Conservation (phyloP, 1,284 basidiomycete species). For the Sanghuangporus sanghuang region DNA sequence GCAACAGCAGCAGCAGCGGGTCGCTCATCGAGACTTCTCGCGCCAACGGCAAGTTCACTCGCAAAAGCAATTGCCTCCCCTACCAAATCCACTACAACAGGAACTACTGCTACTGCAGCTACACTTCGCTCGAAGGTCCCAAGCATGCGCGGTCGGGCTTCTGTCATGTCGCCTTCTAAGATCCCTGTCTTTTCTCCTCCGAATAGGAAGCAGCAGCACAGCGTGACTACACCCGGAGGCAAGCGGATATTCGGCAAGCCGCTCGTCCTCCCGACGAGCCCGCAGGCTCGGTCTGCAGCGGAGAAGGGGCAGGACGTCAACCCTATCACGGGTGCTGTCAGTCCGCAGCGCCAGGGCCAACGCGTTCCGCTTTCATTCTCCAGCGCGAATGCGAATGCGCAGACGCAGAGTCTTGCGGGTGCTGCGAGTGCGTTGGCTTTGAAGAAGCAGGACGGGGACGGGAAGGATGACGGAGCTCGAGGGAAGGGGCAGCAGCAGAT, state of each 20-base stretch:
- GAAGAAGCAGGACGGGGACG: neutral
- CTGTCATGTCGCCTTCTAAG: slow-evolving; percentile 14
- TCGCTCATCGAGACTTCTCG: slow-evolving; percentile 52
- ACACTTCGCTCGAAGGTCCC: slow-evolving; percentile 23
- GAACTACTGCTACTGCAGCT: slow-evolving; percentile 19
- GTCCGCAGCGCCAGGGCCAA: neutral
- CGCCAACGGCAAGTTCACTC: slow-evolving; percentile 72
- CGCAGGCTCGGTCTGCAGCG: neutral
- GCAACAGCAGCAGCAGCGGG: slow-evolving; percentile 20
- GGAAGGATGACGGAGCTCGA: neutral
- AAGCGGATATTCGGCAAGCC: slow-evolving; percentile 14
- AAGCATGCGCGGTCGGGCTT: neutral
- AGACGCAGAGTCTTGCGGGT: neutral
- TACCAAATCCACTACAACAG: slow-evolving; percentile 6
- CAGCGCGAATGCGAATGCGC: neutral
- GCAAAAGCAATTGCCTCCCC: slow-evolving; percentile 44
- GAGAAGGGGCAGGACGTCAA: slow-evolving; percentile 9
- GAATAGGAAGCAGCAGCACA: neutral
- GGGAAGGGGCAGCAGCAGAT: neutral
- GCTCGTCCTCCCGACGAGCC: slow-evolving; percentile 9
- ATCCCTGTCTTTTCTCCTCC: slow-evolving; percentile 14
- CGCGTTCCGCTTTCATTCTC: slow-evolving; percentile 5
- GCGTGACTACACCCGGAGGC: neutral
- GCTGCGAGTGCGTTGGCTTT: neutral
- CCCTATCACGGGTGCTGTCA: slow-evolving; percentile 11